phyloP scores from a whole-genome alignment of 495 filamentous ascomycete species.

The Aspergillus saccharolyticus region DNA sequence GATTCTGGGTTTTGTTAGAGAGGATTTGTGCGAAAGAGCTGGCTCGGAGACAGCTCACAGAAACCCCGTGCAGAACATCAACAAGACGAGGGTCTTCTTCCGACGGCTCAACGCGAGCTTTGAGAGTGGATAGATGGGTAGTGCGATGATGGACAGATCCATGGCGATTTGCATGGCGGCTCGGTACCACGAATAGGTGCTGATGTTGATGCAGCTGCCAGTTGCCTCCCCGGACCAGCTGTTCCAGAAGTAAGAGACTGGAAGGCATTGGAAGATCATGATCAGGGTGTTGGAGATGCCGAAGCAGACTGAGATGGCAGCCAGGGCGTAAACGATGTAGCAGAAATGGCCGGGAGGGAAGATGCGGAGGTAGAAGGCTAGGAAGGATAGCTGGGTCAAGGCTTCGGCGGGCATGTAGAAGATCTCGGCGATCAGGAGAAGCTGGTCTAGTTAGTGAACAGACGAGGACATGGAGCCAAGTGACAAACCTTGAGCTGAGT shows the following conservation, averaged over 20 bases:
- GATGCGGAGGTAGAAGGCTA: slow-evolving; percentile 35
- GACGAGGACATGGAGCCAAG: neutral
- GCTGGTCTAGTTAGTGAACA: slow-evolving; percentile 1
- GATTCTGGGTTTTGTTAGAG: slow-evolving; percentile 20
- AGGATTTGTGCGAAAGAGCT: neutral
- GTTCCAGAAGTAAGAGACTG: slow-evolving; percentile 30
- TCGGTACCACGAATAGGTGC: slow-evolving; percentile 18
- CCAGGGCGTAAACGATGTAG: slow-evolving; percentile 21
- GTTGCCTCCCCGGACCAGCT: slow-evolving; percentile 25
- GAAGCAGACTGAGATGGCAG: slow-evolving; percentile 24
- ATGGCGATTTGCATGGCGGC: slow-evolving; percentile 23
- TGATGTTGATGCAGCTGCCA: slow-evolving; percentile 24
- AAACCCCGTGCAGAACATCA: slow-evolving; percentile 51
- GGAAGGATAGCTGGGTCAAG: slow-evolving; percentile 30
- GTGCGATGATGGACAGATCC: slow-evolving; percentile 21
- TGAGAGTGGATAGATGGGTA: slow-evolving; percentile 43
- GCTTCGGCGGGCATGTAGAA: slow-evolving; percentile 26
- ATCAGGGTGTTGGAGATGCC: slow-evolving; percentile 23
- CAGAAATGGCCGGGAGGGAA: slow-evolving; percentile 23
- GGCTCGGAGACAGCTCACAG: slow-evolving; percentile 33
- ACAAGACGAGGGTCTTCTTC: slow-evolving; percentile 45
- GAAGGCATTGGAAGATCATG: slow-evolving; percentile 33
- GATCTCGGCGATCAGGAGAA: slow-evolving; percentile 20
- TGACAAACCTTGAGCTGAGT: slow-evolving; percentile 19
- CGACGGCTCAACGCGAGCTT: slow-evolving; percentile 36